These are phyloP conservation scores for Chaetothyriales sp. DNA, from an alignment of 2,329 filamentous ascomycete genomes.

Conservation along the genomic window DNA sequence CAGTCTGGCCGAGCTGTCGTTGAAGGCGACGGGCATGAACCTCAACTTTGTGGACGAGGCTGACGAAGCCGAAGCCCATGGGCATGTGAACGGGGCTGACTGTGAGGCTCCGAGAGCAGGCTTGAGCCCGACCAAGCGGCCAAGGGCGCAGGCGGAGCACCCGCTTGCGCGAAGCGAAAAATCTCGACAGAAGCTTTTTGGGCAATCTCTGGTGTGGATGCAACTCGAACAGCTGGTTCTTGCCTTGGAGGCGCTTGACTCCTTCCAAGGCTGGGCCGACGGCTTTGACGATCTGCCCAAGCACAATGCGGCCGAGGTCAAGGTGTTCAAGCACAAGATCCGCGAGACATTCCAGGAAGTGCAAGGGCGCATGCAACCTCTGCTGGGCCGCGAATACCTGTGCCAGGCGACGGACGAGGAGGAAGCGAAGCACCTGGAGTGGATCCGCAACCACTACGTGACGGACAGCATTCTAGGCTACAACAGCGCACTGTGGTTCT, in stretches of 20 bases:
- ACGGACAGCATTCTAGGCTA: slow-evolving; percentile 79
- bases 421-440: slow-evolving; percentile 48
- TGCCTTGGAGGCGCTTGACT: slow-evolving; percentile 55
- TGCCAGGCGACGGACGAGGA: slow-evolving; percentile 29
- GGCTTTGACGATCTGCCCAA: slow-evolving; percentile 21
- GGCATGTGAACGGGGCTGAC: slow-evolving; percentile 10
- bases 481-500: slow-evolving; percentile 65
- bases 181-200: slow-evolving; percentile 32
- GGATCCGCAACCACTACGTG: slow-evolving; percentile 63
- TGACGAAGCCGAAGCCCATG: slow-evolving; percentile 16
- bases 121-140: slow-evolving; percentile 18
- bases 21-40: slow-evolving; percentile 28
- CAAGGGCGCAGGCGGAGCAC: slow-evolving; percentile 16
- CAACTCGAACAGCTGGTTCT: slow-evolving; percentile 56
- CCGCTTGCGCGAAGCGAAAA: slow-evolving; percentile 26
- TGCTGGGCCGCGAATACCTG: slow-evolving; percentile 53
- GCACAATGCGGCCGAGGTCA: slow-evolving; percentile 25
- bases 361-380: slow-evolving; percentile 44
- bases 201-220: slow-evolving; percentile 48
- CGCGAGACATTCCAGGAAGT: slow-evolving; percentile 41
- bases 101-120: slow-evolving; percentile 19
- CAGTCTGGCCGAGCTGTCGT: slow-evolving; percentile 35
- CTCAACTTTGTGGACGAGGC: slow-evolving; percentile 14
- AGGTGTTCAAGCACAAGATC: slow-evolving; percentile 43
- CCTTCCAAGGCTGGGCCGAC: slow-evolving; percentile 45